phyloP scores from a whole-genome alignment of 192 early-diverging fungal genomes.

The Chytriomyces sp. region DNA sequence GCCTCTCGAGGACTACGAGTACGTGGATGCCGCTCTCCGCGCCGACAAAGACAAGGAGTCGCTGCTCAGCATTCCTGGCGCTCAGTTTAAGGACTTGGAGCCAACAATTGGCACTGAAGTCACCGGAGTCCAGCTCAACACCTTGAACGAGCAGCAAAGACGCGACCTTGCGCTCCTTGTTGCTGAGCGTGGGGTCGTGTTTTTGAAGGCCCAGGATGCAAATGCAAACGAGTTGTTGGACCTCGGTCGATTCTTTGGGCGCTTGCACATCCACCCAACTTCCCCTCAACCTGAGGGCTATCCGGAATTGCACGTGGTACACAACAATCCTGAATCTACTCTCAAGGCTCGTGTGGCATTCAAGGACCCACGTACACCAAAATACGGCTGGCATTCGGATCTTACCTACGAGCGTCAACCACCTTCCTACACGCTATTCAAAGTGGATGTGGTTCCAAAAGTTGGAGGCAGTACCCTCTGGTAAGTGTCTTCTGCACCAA shows the following conservation, averaged over 20 bases:
- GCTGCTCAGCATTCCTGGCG: conserved; percentile 53
- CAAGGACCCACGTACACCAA: not conserved
- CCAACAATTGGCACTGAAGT: conserved; percentile 68
- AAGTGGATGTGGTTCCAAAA: conserved; percentile 11
- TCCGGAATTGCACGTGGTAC: conserved; percentile 35
- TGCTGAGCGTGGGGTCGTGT: conserved; percentile 73
- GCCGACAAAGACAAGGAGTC: conserved; percentile 64
- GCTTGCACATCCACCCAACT: conserved; percentile 43
- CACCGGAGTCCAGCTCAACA: conserved; percentile 50
- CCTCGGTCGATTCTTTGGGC: conserved; percentile 35
- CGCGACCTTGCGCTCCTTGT: conserved; percentile 67
- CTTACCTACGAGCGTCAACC: conserved; percentile 29
- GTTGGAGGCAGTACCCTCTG: conserved; percentile 17
- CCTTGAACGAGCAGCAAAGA: conserved; percentile 64
- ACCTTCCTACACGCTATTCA: conserved; percentile 24
- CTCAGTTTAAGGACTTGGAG: conserved; percentile 57
- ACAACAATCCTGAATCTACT: not conserved
- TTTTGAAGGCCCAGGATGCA: conserved; percentile 69
- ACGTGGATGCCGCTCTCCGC: conserved; percentile 37
- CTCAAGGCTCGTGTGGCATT: not conserved
- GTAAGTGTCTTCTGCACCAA: not conserved
- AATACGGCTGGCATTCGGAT: conserved; percentile 20
- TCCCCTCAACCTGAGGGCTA: conserved; percentile 20
- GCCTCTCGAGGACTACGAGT: conserved; percentile 28
- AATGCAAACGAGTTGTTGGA: conserved; percentile 58